These are phyloP conservation scores for Sporothrix inflata DNA, from an alignment of 2,329 filamentous ascomycete species.

Conservation along the genomic window DNA sequence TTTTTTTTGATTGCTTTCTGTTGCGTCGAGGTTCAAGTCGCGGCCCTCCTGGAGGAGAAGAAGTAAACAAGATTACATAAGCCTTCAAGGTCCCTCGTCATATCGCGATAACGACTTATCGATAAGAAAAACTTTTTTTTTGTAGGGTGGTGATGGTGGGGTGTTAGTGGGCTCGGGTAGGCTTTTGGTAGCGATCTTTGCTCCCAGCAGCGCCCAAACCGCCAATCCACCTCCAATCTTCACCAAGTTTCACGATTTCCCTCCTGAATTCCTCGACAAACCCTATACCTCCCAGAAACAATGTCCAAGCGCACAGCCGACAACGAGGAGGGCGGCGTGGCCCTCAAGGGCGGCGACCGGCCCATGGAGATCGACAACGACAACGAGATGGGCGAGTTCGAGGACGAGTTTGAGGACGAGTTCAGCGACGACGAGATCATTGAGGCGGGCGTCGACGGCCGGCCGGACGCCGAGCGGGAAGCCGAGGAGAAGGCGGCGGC, in stretches of 20 bases:
- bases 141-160: constrained; percentile 7
- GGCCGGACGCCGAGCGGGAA: constrained; percentile 89
- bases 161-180: constrained; percentile 1
- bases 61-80: constrained; percentile 13
- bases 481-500: constrained; percentile 74
- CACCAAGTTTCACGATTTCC: not conserved
- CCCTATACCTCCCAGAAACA: constrained; percentile 2
- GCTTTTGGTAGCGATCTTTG: not conserved
- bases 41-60: not conserved
- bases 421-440: constrained; percentile 87
- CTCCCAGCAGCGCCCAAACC: not conserved
- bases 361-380: constrained; percentile 69
- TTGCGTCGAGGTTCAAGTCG: not conserved
- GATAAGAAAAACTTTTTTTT: constrained; percentile 32
- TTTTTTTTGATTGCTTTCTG: not conserved
- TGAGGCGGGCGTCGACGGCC: constrained; percentile 90
- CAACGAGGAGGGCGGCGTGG: constrained; percentile 36
- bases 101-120: constrained; percentile 23
- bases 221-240: not conserved
- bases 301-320: constrained; percentile 36
- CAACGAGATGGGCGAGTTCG: constrained; percentile 77
- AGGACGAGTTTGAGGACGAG: constrained; percentile 93
- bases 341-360: constrained; percentile 64
- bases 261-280: not conserved
- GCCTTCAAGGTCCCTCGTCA: not conserved